Evolutionary conservation across 176 grass and related monocot genomes (phyloP).

Genomic region (Cenchrus fungigraminus): DNA sequence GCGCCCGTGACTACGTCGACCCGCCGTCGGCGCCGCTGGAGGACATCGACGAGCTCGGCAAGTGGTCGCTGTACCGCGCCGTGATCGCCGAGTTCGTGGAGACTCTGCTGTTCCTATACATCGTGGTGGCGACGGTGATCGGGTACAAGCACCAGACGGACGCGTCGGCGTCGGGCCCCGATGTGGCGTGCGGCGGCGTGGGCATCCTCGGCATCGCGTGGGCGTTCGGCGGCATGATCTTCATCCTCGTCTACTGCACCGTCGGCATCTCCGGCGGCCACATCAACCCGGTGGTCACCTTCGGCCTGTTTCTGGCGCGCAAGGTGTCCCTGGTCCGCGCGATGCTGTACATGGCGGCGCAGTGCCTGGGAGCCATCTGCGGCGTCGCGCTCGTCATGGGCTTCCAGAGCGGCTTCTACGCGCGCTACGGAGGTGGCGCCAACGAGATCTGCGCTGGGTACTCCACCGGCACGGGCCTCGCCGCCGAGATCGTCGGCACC

Average conservation of each 20-base stretch:
- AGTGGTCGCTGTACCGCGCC: slow-evolving; percentile 70
- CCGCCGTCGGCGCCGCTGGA: slow-evolving; percentile 49
- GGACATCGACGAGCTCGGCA: slow-evolving; percentile 58
- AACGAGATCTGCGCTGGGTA: slow-evolving; percentile 69
- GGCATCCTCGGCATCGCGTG: slow-evolving; percentile 75
- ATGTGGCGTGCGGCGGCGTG: slow-evolving; percentile 62
- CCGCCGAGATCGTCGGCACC: slow-evolving; percentile 83
- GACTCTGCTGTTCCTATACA: slow-evolving; percentile 65
- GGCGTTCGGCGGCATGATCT: slow-evolving; percentile 90
- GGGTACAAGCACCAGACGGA: slow-evolving; percentile 59
- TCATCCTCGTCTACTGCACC: slow-evolving; percentile 98
- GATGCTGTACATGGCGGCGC: slow-evolving; percentile 63
- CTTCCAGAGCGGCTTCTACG: slow-evolving; percentile 68
- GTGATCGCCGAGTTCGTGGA: slow-evolving; percentile 75
- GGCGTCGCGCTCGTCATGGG: slow-evolving; percentile 75
- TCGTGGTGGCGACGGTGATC: slow-evolving; percentile 50
- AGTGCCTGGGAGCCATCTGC: slow-evolving; percentile 80
- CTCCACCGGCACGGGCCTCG: slow-evolving; percentile 69
- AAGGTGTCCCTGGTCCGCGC: slow-evolving; percentile 82
- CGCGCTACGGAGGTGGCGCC: slow-evolving; percentile 64
- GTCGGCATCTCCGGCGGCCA: slow-evolving; percentile 95
- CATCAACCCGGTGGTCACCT: slow-evolving; percentile 93
- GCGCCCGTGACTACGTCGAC: slow-evolving; percentile 47
- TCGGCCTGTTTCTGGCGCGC: slow-evolving; percentile 75
- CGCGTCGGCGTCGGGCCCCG: not conserved